Evolutionary conservation across 352 stramenopile species (phyloP).

Genomic region (Globisporangium sylvaticum): DNA sequence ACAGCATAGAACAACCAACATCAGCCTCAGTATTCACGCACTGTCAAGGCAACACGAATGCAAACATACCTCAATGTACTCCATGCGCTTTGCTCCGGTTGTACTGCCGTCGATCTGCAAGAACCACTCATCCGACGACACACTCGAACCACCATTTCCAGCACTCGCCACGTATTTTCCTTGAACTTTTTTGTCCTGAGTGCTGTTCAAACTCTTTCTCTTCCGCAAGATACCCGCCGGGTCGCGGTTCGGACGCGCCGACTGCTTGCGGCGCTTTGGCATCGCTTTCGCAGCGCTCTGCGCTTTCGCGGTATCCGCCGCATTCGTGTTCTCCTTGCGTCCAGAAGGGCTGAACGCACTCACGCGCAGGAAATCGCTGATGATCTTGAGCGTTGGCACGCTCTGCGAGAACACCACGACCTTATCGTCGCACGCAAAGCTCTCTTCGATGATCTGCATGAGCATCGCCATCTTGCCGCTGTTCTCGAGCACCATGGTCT

Average conservation of each 20-base stretch:
- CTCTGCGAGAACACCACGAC: constrained; percentile 89
- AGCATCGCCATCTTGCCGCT: constrained; percentile 82
- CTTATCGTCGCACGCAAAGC: constrained; percentile 72
- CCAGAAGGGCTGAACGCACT: constrained; percentile 49
- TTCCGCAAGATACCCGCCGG: constrained; percentile 58
- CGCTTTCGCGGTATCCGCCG: background rate
- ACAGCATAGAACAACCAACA: background rate
- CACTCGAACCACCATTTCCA: background rate
- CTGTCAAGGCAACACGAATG: background rate
- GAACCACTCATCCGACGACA: constrained; percentile 53
- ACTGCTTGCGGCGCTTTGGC: constrained; percentile 30
- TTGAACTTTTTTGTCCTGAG: constrained; percentile 7
- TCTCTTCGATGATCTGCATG: constrained; percentile 70
- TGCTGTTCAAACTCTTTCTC: constrained; percentile 22
- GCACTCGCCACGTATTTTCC: background rate
- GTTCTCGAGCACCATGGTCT: constrained; percentile 50
- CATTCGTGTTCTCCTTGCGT: constrained; percentile 22
- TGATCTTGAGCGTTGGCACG: constrained; percentile 79
- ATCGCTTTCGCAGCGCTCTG: constrained; percentile 20
- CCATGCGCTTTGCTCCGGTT: constrained; percentile 71
- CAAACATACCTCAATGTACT: constrained; percentile 71
- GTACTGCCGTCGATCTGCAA: constrained; percentile 81
- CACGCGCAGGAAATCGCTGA: constrained; percentile 59
- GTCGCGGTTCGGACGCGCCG: constrained; percentile 37
- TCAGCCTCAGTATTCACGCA: background rate